A percentile compares a stretch with the other conserved stretches of the same genome.
These are phyloP conservation scores for Podila minutissima DNA, from an alignment of 192 early-diverging fungal genomes.

Conservation along the genomic window DNA sequence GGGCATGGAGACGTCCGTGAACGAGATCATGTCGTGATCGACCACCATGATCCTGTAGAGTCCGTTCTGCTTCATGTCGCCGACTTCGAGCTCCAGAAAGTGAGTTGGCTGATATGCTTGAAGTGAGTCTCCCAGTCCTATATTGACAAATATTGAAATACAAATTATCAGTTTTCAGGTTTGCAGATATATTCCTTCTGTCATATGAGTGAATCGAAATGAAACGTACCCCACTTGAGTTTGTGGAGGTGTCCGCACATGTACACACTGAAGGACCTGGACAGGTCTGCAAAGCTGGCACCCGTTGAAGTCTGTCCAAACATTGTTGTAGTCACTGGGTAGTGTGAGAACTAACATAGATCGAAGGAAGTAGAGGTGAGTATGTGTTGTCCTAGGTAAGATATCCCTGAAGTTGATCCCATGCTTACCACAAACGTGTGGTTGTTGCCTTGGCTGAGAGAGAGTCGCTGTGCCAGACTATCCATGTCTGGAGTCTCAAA, in stretches of 20 bases:
- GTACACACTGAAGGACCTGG: conserved; percentile 73
- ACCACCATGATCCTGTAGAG: conserved; percentile 87
- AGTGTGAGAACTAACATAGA: conserved; percentile 69
- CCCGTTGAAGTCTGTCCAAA: conserved; percentile 73
- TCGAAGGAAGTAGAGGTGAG: conserved; percentile 12
- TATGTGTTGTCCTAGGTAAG: background rate
- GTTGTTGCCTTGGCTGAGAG: conserved; percentile 48
- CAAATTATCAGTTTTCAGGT: background rate
- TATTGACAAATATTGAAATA: background rate
- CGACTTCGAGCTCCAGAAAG: conserved; percentile 86
- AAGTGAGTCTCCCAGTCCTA: conserved; percentile 65
- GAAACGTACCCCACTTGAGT: conserved; percentile 61
- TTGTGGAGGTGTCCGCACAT: conserved; percentile 91
- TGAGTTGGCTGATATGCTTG: conserved; percentile 74
- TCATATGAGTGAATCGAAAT: background rate
- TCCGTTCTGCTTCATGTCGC: conserved; percentile 91
- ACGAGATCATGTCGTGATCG: conserved; percentile 87
- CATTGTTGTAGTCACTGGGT: conserved; percentile 83
- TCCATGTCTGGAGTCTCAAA: conserved; percentile 80
- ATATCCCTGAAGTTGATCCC: too few relatives aligned
- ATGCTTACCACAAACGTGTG: conserved; percentile 74
- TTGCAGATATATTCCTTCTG: background rate
- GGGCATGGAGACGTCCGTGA: conserved; percentile 78
- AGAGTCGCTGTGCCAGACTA: conserved; percentile 65
- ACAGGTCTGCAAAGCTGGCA: conserved; percentile 67